A percentile compares a stretch with the other conserved stretches of the same genome.
phyloP scores from a whole-genome alignment of 164 flowering plant species.

The Saururus chinensis region DNA sequence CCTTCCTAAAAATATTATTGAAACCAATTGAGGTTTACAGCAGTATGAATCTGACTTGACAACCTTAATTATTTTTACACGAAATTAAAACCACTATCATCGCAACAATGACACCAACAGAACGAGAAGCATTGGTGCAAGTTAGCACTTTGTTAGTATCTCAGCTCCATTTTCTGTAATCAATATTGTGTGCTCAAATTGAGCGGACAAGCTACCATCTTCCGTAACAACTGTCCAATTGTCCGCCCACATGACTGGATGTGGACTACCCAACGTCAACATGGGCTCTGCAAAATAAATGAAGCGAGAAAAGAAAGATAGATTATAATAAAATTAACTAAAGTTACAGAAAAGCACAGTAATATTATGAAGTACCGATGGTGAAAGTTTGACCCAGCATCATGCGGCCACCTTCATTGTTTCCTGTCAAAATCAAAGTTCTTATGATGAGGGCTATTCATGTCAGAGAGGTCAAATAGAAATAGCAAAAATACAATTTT shows the following conservation, averaged over 20 bases:
- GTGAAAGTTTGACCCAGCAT: constrained; percentile 84
- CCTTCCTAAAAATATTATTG: too few relatives aligned
- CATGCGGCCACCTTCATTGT: constrained; percentile 74
- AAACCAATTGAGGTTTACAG: too few relatives aligned
- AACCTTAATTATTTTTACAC: too few relatives aligned
- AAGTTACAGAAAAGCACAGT: not conserved
- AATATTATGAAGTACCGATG: constrained; percentile 45
- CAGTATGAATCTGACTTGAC: too few relatives aligned
- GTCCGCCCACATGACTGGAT: constrained; percentile 83
- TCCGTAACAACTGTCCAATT: constrained; percentile 91
- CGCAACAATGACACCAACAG: not conserved
- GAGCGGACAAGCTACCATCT: constrained; percentile 93
- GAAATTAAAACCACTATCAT: too few relatives aligned
- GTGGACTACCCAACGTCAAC: constrained; percentile 70
- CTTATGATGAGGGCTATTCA: not conserved
- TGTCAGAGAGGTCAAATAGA: not conserved
- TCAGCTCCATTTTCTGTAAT: constrained; percentile 81
- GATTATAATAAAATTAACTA: not conserved
- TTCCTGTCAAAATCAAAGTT: constrained; percentile 33
- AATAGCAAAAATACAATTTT: not conserved
- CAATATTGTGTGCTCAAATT: constrained; percentile 88
- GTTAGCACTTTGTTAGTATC: constrained; percentile 66
- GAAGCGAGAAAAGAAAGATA: not conserved
- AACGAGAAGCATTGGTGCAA: not conserved
- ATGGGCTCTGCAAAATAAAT: constrained; percentile 63